Base-by-base conservation (phyloP, 345 rosid species). In the Capsella bursapastoris region DNA sequence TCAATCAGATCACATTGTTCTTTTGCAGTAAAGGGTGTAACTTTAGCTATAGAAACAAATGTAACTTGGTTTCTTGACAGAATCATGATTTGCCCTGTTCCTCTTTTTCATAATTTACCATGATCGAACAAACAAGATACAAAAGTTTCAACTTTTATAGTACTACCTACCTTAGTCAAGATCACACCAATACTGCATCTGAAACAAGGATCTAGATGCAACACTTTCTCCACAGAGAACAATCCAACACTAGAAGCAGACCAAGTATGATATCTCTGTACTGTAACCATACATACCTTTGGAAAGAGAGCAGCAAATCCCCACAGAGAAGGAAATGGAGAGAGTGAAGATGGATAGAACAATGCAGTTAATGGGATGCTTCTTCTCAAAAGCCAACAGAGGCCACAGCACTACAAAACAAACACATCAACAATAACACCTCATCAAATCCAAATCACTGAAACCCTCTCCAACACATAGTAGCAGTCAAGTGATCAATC, bases 331-430 rank as follows among this genome's bases (percentile, higher is more conserved):
- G 2, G 90, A 78, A 3, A 87, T 60, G 8, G 78, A 6, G 52
- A 83, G 31, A 2, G 97, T 89, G 75, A 87, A 91, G 71, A 87
- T 63, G 15, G 70, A 61, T 0, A 91, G 80, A 15, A 91, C 66
- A 9, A 89, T 15, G 51, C 81, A 84, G 64, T 91, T 89, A 29
- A 82, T 63, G 0, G 92, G 95, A 73, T 89, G 92, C 52, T 47
- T 78, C 80, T 85, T 82, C 57, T 80, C 82, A 48, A 66, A 87
- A 27, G 34, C 72, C 45, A 68, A 63, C 68, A 90, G 16, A 15
- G 89, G 89, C 66, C 81, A 80, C 48, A 90, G 0, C 34, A 78
- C 96, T 90, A 76, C 84, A 77, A 22, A 22, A 22, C 25, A 22
- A 22, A 31, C 50, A 64, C 50, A 73, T 53, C 43, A 14, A 44